Conservation (phyloP, 441 rosid genomes). For the Erodium moschatum region DNA sequence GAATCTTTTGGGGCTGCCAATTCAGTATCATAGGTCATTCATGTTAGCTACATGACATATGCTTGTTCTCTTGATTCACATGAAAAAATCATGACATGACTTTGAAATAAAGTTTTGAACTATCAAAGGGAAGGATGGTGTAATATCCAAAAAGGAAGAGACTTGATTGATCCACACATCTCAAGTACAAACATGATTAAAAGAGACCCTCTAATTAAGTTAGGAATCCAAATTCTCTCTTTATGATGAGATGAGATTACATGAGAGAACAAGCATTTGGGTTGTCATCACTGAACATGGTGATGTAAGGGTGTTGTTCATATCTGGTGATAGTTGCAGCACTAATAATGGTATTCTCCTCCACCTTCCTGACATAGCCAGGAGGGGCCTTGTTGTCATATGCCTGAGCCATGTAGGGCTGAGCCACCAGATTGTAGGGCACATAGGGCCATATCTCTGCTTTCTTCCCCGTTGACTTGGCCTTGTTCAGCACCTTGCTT, state of each 20-base stretch:
- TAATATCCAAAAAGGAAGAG: too few relatives aligned
- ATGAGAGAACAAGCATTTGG: constrained; percentile 85
- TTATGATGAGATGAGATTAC: too few relatives aligned
- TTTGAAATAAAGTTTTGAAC: too few relatives aligned
- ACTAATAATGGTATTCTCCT: constrained; percentile 27
- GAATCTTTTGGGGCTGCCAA: too few relatives aligned
- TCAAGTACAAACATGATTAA: too few relatives aligned
- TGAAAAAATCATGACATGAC: not conserved
- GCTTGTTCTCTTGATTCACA: constrained; percentile 16
- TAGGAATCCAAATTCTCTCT: too few relatives aligned
- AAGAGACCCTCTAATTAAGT: too few relatives aligned
- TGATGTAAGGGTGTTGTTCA: constrained; percentile 46
- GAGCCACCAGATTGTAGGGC: constrained; percentile 78
- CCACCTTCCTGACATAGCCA: constrained; percentile 69
- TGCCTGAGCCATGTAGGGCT: constrained; percentile 56
- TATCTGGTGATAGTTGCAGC: constrained; percentile 33
- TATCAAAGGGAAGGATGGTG: too few relatives aligned
- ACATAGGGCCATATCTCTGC: constrained; percentile 94
- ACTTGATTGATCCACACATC: too few relatives aligned
- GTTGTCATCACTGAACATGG: constrained; percentile 84
- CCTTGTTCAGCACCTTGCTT: constrained; percentile 69
- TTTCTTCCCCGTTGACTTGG: constrained; percentile 76
- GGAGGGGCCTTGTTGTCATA: constrained; percentile 94
- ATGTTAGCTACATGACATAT: too few relatives aligned
- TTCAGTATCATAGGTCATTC: not conserved